Base-by-base conservation (phyloP, 106 monocot species). In the Dioscorea alata region DNA sequence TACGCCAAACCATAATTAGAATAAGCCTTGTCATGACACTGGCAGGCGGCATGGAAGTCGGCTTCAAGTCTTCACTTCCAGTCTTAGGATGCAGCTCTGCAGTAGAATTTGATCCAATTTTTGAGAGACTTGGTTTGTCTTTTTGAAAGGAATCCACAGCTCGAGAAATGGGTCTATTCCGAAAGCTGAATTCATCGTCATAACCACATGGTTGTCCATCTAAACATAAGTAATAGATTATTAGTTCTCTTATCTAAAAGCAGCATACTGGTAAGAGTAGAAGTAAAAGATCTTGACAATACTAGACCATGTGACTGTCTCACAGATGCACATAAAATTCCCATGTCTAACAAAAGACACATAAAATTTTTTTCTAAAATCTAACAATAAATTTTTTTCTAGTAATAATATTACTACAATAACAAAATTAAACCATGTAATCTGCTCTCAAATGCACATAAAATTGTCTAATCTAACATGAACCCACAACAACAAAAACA, bases 1-100 rank as follows among this genome's bases (percentile, higher is more conserved):
- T 84, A 24, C 84, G 50, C 84, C 80, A 84, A 0, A 84, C 79
- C 84, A 84, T 84, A 33, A 84, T 80, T 48, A 84, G 54, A 2
- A 84, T 84, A 17, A 84, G 76, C 68, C 80, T 74, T 17, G 76
- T 84, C 79, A 84, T 84, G 16, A 84, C 79, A 34, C 79, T 73
- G 9, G 75, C 34, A 20, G 68, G 68, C 1, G 75, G 68, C 75
- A 68, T 69, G 13, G 50, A 6, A 23, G 60, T 42, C 4, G 15
- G 35, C 65, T 73, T 73, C 15, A 35, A 33, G 7, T 67, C 74
- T 3, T 12, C 74, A 21, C 13, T 48, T 13, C 21, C 34, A 23
- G 23, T 57, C 61, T 71, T 70, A 1, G 69, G 69, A 58, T 74
- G 74, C 15, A 74, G 64, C 64, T 80, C 79, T 0, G 66, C 72